Evolutionary conservation across 169 alveolate species (phyloP).

Genomic region (Plasmodium fragile): DNA sequence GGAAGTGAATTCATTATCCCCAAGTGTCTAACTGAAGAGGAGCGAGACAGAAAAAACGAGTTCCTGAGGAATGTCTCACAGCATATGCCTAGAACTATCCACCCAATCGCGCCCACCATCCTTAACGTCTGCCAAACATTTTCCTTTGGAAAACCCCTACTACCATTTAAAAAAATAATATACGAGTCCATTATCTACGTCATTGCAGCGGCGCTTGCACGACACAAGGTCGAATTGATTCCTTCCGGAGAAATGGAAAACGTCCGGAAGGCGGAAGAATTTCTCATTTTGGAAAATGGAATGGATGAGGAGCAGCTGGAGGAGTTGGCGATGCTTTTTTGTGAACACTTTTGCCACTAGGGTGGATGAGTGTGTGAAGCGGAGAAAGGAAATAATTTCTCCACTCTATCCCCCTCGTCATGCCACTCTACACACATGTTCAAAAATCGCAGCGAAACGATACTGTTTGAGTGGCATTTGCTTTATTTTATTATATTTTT

Average conservation of each 20-base stretch:
- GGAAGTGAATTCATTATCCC: constrained; percentile 27
- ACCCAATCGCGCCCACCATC: constrained; percentile 34
- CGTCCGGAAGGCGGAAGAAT: constrained; percentile 41
- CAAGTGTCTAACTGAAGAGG: constrained; percentile 40
- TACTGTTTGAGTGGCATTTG: background rate
- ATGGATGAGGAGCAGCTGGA: constrained; percentile 32
- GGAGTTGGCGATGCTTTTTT: constrained; percentile 48
- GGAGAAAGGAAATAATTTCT: background rate
- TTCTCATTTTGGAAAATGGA: constrained; percentile 32
- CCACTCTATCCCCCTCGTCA: background rate
- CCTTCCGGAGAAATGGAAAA: constrained; percentile 31
- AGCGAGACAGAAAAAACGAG: constrained; percentile 57
- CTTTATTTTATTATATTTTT: background rate
- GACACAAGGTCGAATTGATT: constrained; percentile 26
- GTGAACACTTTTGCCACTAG: constrained; percentile 28
- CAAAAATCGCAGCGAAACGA: background rate
- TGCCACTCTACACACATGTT: background rate
- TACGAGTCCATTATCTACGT: constrained; percentile 61
- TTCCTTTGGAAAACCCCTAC: constrained; percentile 41
- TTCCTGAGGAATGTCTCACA: constrained; percentile 51
- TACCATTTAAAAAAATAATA: constrained; percentile 59
- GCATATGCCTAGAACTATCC: constrained; percentile 37
- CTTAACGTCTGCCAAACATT: constrained; percentile 45
- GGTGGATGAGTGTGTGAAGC: background rate
- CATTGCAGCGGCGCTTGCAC: constrained; percentile 23